Percentiles rank a stretch among this genome's conserved stretches.
These are phyloP conservation scores for Leptographium flavum DNA, from an alignment of 2,329 filamentous ascomycete genomes.

Conservation along the genomic window DNA sequence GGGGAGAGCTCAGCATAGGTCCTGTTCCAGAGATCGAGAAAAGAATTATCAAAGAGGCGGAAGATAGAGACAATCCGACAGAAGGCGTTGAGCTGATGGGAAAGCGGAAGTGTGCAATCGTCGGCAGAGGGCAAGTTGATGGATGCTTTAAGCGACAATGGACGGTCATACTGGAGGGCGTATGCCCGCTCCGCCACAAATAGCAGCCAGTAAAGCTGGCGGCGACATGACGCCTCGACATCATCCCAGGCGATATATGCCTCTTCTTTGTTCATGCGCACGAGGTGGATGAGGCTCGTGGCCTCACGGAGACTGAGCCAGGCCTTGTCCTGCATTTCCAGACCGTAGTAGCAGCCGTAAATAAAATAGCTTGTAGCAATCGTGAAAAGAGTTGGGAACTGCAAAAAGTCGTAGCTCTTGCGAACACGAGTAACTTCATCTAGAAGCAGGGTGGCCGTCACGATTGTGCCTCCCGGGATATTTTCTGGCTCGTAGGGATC, in stretches of 20 bases:
- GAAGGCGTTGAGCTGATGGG: slow-evolving; percentile 39
- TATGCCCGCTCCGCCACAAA: slow-evolving; percentile 61
- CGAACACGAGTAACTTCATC: slow-evolving; percentile 53
- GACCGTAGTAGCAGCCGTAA: slow-evolving; percentile 56
- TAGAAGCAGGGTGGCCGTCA: slow-evolving; percentile 51
- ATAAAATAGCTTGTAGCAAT: slow-evolving; percentile 68
- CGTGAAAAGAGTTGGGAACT: slow-evolving; percentile 39
- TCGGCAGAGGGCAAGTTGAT: slow-evolving; percentile 51
- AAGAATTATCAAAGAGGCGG: slow-evolving; percentile 49
- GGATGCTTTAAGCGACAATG: slow-evolving; percentile 54
- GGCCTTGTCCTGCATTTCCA: slow-evolving; percentile 60
- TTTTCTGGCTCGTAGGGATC: slow-evolving; percentile 43
- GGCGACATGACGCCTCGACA: slow-evolving; percentile 46
- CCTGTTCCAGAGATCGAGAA: slow-evolving; percentile 54
- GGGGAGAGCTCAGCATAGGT: slow-evolving; percentile 41
- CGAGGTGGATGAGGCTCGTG: slow-evolving; percentile 51
- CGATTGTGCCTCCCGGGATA: slow-evolving; percentile 43
- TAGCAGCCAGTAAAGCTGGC: slow-evolving; percentile 60
- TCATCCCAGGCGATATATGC: slow-evolving; percentile 44
- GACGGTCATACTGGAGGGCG: slow-evolving; percentile 54
- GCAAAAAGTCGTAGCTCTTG: slow-evolving; percentile 46
- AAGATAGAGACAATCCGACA: slow-evolving; percentile 48
- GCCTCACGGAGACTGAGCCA: slow-evolving; percentile 72
- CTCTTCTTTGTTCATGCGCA: slow-evolving; percentile 47
- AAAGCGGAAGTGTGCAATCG: slow-evolving; percentile 41